Evolutionary conservation across 257 asterid genomes (phyloP), one percentile per base, ranked within the genome.

Genomic region (Nicotiana attenuata): DNA sequence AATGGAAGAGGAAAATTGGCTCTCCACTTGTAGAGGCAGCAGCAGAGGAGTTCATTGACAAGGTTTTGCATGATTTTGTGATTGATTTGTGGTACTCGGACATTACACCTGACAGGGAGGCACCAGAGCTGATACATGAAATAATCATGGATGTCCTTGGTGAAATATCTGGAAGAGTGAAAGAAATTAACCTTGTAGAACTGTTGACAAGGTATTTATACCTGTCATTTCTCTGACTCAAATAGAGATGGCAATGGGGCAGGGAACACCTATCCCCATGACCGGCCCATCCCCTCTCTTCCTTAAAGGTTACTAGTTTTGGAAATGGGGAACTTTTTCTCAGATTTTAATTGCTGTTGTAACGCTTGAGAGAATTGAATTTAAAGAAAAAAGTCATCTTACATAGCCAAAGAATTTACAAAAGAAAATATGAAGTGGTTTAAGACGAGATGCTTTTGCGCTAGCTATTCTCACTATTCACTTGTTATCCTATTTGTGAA

Each of bases 101-200:
- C 3, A 93, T 96, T 71, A 96, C 99, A 10, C 97, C 99, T 45
- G 98, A 96, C 89, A 86, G 83, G 87, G 98, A 94, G 88, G 97
- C 92, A 47, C 98, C 99, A 7, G 90, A 90, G 85, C 84, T 96
- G 71, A 94, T 96, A 60, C 93, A 73, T 81, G 91, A 83, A 19
- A 76, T 96, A 66, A 68, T 96, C 77, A 90, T 94, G 98, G 99
- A 96, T 87, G 98, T 84, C 77, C 96, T 96, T 68, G 98, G 97
- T 64, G 99, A 96, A 88, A 91, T 94, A 78, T 88, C 98, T 55
- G 92, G 85, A 53, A 90, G 98, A 90, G 83, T 90, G 65, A 96
- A 96, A 90, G 95, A 88, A 84, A 84, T 96, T 65, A 96, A 96
- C 92, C 97, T 96, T 76, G 92, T 94, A 83, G 98, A 96, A 83